Conservation (phyloP, 2,329 filamentous ascomycete species). For the Trichoderma hamatum region DNA sequence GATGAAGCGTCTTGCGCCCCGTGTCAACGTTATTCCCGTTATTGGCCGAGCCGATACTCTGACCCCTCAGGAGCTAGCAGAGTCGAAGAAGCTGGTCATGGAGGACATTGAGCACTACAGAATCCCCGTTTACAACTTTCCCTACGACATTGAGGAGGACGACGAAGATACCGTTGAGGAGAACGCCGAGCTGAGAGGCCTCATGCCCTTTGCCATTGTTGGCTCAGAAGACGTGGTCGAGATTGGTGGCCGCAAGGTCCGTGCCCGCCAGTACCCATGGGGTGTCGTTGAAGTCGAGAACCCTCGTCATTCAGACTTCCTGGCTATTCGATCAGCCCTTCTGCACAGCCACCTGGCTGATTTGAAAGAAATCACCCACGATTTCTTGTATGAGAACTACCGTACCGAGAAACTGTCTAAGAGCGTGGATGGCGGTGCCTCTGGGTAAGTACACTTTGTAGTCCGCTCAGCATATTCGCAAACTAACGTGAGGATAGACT, state of each 20-base stretch:
- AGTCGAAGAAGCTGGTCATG: constrained; percentile 99
- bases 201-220: constrained; percentile 99
- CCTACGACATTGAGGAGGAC: constrained; percentile 99
- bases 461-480: constrained; percentile 32
- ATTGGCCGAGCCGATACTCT: constrained; percentile 98
- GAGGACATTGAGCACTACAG: constrained; percentile 99
- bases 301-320: constrained; percentile 96
- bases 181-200: constrained; percentile 92
- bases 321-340: constrained; percentile 93
- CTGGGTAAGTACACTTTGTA: constrained; percentile 69
- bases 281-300: constrained; percentile 99
- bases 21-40: constrained; percentile 98
- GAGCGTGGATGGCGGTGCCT: constrained; percentile 90
- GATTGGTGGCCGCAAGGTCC: constrained; percentile 87
- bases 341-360: constrained; percentile 98
- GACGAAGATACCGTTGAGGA: constrained; percentile 99
- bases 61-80: constrained; percentile 92
- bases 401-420: constrained; percentile 99
- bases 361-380: constrained; percentile 98
- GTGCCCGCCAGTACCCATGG: constrained; percentile 98
- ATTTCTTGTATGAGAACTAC: constrained; percentile 99
- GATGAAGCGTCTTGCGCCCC: constrained; percentile 98
- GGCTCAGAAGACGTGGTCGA: constrained; percentile 95
- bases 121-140: constrained; percentile 99
- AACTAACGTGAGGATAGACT: constrained; percentile 52